Evolutionary conservation across 2,329 filamentous ascomycete genomes (phyloP), one percentile per base, ranked within the genome.

Genomic region (Fusarium xyrophilum): DNA sequence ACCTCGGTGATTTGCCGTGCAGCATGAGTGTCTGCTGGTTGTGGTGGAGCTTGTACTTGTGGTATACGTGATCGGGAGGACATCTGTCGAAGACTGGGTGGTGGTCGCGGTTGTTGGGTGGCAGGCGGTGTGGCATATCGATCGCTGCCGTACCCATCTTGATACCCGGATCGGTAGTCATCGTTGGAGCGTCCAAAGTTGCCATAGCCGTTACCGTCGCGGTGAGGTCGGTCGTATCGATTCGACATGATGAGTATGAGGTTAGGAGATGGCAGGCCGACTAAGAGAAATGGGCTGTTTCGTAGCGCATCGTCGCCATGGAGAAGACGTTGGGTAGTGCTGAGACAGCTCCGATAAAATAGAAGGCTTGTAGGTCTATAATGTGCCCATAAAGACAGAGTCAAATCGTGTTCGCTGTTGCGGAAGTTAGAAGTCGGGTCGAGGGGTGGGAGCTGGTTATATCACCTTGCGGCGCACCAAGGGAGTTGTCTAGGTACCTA

Each of bases 1-100:
- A 97, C 87, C 72, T 88, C 83, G 51, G 80, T 79, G 62, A 88
- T 88, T 76, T 88, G 84, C 50, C 83, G 79, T 77, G 87, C 85
- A 56, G 85, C 85, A 68, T 79, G 85, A 43, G 84, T 82, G 71
- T 79, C 62, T n/a, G 61, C 38, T 23, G 33, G 32, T 15, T 52
- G 61, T 30, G 54, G 23, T 48, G 39, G 62, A 13, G 62, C 38
- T 38, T 65, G 62, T 25, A 33, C 23, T 54, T 65, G 62, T 68
- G 74, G 80, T 67, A 78, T 76, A 69, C 76, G 76, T 56, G 76
- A 67, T 56, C 79, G 72, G 33, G 79, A 80, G 28, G 78, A 70
- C 75, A 78, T 76, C 60, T 71, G 75, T 57, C 78, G 77, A 50
- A 77, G 68, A 52, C 66, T 73, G 38, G 73, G 72, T 48, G 74